Evolutionary conservation across 1,139 yeast species (phyloP), one percentile per base, ranked within the genome.

Genomic region (Debaryomycetaceae sp.): DNA sequence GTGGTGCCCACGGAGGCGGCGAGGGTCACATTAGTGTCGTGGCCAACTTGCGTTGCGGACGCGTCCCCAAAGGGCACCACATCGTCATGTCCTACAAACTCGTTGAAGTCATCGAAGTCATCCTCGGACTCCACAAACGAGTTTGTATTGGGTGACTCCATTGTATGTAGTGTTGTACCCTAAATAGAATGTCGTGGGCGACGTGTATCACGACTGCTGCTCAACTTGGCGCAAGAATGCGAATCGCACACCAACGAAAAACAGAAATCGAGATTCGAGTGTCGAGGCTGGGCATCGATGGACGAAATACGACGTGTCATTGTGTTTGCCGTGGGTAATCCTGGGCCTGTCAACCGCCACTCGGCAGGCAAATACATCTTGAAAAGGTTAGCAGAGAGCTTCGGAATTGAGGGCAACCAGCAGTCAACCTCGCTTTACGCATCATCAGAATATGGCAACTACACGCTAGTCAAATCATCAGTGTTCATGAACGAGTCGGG

Each of bases 281-380:
- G 11, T 19, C 21, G 10, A 19, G 21, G 10, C 21, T n/a, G n/a
- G n/a, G n/a, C n/a, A n/a, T n/a, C n/a, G n/a, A n/a, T n/a, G n/a
- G n/a, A n/a, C n/a, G n/a, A n/a, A n/a, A 16, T 25, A 30, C 33
- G 36, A 30, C 30, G 34, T 10, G 15, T 59, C 8, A 49, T 62
- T 2, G 36, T 65, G 17, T 58, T 63, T 35, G 64, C 71, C 4
- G 51, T 66, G 18, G 72, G 73, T 2, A 66, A 66, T 39, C 72
- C 72, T 1, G 71, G 71, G 0, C 55, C 60, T 2, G 42, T 52
- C 12, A 57, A 48, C 17, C 46, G 72, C 10, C 73, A 66, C 35
- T 65, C 71, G 1, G 49, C 55, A 2, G 72, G 72, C 5, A 71
- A 66, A 38, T 42, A 48, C 30, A 56, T 53, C 27, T 49, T 65